Conservation (phyloP, 176 grass and related monocot genomes). For the Oryza rufipogon region DNA sequence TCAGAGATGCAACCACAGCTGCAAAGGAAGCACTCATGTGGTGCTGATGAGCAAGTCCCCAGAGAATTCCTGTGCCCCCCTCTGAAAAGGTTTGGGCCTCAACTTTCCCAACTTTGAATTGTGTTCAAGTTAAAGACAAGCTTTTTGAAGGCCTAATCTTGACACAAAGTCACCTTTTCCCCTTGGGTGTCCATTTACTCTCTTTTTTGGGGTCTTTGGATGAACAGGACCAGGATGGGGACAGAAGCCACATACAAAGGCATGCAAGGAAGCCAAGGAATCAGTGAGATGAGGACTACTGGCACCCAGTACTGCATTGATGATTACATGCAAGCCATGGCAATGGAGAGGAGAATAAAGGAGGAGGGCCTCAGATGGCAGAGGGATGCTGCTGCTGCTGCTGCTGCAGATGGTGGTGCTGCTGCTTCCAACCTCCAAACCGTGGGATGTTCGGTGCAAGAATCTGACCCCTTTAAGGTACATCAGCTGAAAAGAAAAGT, state of each 20-base stretch:
- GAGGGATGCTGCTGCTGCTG: slow-evolving; percentile 53
- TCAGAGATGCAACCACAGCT: slow-evolving; percentile 49
- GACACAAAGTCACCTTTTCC: slow-evolving; percentile 47
- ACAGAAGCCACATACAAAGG: slow-evolving; percentile 52
- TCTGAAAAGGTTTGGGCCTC: slow-evolving; percentile 85
- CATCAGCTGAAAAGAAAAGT: slow-evolving; percentile 31
- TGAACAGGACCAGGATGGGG: slow-evolving; percentile 64
- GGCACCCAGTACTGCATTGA: slow-evolving; percentile 65
- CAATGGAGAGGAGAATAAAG: slow-evolving; percentile 66
- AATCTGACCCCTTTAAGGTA: slow-evolving; percentile 90
- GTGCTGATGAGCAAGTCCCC: slow-evolving; percentile 76
- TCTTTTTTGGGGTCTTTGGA: slow-evolving; percentile 41
- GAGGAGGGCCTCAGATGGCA: slow-evolving; percentile 67
- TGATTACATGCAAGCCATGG: slow-evolving; percentile 81
- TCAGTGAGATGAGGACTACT: slow-evolving; percentile 53
- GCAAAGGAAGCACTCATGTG: slow-evolving; percentile 68
- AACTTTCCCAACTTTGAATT: slow-evolving; percentile 33
- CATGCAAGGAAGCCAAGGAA: slow-evolving; percentile 68
- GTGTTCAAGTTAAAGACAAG: slow-evolving; percentile 42
- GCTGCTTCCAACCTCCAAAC: slow-evolving; percentile 57
- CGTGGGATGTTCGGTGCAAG: slow-evolving; percentile 63
- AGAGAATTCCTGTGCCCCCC: slow-evolving; percentile 63
- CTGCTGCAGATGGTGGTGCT: slow-evolving; percentile 7
- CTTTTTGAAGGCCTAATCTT: slow-evolving; percentile 53
- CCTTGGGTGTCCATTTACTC: slow-evolving; percentile 32